Conservation (phyloP, 352 stramenopile genomes). For the Blastocystis sp. region DNA sequence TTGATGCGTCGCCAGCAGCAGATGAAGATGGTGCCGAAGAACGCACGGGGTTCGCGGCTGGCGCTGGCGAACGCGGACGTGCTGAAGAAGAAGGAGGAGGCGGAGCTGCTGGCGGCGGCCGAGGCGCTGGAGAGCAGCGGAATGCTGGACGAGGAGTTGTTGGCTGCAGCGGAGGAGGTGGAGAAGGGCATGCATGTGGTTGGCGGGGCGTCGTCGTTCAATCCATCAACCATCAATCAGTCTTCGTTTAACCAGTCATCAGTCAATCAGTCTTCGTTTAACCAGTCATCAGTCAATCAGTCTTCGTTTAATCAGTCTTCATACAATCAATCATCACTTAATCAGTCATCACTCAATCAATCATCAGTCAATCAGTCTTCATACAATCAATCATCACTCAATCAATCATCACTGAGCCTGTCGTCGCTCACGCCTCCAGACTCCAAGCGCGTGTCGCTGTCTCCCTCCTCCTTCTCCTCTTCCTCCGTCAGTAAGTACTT, state of each 20-base stretch:
- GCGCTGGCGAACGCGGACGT: not conserved
- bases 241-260: too few relatives aligned
- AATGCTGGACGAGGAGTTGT: not conserved
- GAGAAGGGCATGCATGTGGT: not conserved
- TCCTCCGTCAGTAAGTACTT: not conserved
- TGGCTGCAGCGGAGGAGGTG: not conserved
- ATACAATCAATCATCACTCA: not conserved
- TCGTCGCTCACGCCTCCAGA: not conserved
- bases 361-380: not conserved
- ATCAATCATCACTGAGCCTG: not conserved
- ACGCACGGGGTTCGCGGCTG: not conserved
- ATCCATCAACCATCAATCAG: too few relatives aligned
- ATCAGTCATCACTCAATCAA: not conserved
- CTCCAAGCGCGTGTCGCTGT: not conserved
- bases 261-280: not conserved
- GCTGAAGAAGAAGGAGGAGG: not conserved
- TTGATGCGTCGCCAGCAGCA: constrained; percentile 36
- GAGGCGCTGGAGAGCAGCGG: not conserved
- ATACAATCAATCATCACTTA: not conserved
- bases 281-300: not conserved
- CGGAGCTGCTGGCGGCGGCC: not conserved
- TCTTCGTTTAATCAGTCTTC: not conserved
- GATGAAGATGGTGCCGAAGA: not conserved
- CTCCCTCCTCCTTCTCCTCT: not conserved
- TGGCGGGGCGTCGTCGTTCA: too few relatives aligned